Evolutionary conservation across 2,329 filamentous ascomycete genomes (phyloP).

Genomic region (Trichoderma arundinaceum): DNA sequence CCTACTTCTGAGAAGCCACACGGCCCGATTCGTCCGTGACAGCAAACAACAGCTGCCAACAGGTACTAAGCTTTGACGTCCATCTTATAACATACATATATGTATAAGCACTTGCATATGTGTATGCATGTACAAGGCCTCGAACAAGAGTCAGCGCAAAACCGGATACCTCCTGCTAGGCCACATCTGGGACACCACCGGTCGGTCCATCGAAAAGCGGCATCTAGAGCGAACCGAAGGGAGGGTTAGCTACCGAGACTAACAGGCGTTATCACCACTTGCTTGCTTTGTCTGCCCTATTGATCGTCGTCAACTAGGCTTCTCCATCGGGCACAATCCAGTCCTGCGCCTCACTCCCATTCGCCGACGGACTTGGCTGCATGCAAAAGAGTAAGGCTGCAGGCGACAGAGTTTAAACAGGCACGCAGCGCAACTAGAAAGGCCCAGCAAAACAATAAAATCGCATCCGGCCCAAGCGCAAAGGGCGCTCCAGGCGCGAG

Average conservation of each 20-base stretch:
- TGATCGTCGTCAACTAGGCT: slow-evolving; percentile 27
- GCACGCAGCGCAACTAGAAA: background rate
- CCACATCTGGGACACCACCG: slow-evolving; percentile 20
- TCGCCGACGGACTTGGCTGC: slow-evolving; percentile 17
- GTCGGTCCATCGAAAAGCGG: slow-evolving; percentile 22
- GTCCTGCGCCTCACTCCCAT: slow-evolving; percentile 18
- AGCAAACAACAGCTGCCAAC: background rate
- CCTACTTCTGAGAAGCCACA: slow-evolving; percentile 9
- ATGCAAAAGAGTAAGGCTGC: slow-evolving; percentile 29
- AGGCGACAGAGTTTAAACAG: slow-evolving; percentile 29
- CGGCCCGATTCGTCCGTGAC: slow-evolving; percentile 16
- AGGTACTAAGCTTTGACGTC: slow-evolving; percentile 14
- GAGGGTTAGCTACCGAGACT: slow-evolving; percentile 23
- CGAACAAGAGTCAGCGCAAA: slow-evolving; percentile 15
- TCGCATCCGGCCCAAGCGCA: slow-evolving; percentile 11
- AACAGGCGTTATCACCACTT: slow-evolving; percentile 4
- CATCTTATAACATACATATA: slow-evolving; percentile 22
- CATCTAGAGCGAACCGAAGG: slow-evolving; percentile 27
- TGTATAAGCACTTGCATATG: slow-evolving; percentile 29
- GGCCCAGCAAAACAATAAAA: background rate
- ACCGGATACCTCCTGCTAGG: slow-evolving; percentile 10
- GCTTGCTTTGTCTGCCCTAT: slow-evolving; percentile 16
- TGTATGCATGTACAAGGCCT: slow-evolving; percentile 12
- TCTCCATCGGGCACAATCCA: slow-evolving; percentile 28
- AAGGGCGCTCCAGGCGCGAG: slow-evolving; percentile 17